Conservation (phyloP, 2,329 filamentous ascomycete species). For the Fusarium anguioides region DNA sequence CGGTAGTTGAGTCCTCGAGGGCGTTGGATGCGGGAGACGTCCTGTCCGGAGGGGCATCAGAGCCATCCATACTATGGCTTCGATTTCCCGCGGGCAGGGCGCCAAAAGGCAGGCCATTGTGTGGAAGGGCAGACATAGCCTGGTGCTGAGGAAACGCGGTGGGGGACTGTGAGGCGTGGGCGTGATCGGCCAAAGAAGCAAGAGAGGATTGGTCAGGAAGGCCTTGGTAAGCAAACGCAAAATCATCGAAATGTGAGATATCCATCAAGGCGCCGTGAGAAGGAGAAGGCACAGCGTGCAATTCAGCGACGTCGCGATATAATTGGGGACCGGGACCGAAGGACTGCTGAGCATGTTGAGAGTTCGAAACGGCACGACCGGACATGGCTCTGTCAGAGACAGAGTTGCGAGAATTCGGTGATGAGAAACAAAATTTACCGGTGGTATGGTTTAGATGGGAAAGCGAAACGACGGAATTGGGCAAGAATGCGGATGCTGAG, state of each 20-base stretch:
- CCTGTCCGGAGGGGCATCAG: slow-evolving; percentile 59
- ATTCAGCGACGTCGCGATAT: slow-evolving; percentile 40
- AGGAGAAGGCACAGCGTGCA: slow-evolving; percentile 37
- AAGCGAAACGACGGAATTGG: slow-evolving; percentile 1
- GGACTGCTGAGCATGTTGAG: slow-evolving; percentile 48
- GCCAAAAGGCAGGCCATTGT: slow-evolving; percentile 42
- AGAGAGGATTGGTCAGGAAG: slow-evolving; percentile 57
- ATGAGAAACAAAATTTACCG: slow-evolving; percentile 24
- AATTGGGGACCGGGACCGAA: slow-evolving; percentile 44
- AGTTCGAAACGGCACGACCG: slow-evolving; percentile 45
- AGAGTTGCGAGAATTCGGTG: slow-evolving; percentile 21
- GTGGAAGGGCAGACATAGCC: slow-evolving; percentile 35
- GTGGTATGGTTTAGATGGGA: slow-evolving; percentile 1
- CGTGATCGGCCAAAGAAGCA: slow-evolving; percentile 50
- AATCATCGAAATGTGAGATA: slow-evolving; percentile 63
- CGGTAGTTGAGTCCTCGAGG: slow-evolving; percentile 64
- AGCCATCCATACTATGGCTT: slow-evolving; percentile 52
- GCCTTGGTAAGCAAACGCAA: slow-evolving; percentile 62
- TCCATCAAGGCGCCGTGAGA: slow-evolving; percentile 54
- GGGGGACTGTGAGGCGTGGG: slow-evolving; percentile 45
- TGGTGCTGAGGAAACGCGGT: slow-evolving; percentile 53
- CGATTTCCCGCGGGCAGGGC: slow-evolving; percentile 37
- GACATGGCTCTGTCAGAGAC: slow-evolving; percentile 45
- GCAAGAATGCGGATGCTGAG: background rate
- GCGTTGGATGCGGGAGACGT: slow-evolving; percentile 58